Base-by-base conservation (phyloP, 2,329 filamentous ascomycete species). In the Dothistroma septosporum region DNA sequence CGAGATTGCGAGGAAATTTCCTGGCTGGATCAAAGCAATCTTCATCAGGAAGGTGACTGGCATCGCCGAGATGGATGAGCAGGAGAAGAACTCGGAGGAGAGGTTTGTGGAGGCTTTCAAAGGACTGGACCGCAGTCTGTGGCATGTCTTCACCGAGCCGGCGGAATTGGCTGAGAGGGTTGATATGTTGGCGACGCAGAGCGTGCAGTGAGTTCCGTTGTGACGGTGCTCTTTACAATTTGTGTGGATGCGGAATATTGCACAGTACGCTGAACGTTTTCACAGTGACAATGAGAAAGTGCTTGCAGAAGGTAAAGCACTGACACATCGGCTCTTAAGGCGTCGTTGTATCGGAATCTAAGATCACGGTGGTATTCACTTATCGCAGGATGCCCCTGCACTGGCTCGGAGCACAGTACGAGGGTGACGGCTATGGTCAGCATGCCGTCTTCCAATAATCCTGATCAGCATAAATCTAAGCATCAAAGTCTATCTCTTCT, bases 71-170 rank as follows among this genome's bases (percentile, higher is more conserved):
- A 89, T 93, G 75, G 80, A 87, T 35, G 84, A 88, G 69, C 90
- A 89, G 76, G 91, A 91, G 69, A 86, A 87, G 69, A 82, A 81
- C 58, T 61, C 62, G n/a, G 81, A 85, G 0, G 82, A 85, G 66
- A 81, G 94, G 32, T 97, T 97, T 69, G 86, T 92, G 72, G 84
- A 86, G 69, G 93, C 93, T 0, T 97, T 97, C 73, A 80, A 87
- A 66, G 86, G 82, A 46, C 80, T 97, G 9, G 90, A 92, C 0
- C 80, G 77, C 48, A 77, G 82, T 28, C 75, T 86, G 0, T 97
- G 93, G 92, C 85, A 87, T 70, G 87, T 96, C 0, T 97, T 96
- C 73, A 85, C 91, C 61, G 83, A 91, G 31, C 86, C 93, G 0
- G 77, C 80, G 44, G 90, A 96, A 76, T 65, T 88, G 48, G 76